Evolutionary conservation across 2,329 filamentous ascomycete species (phyloP).

Genomic region (Talaromyces sp.): DNA sequence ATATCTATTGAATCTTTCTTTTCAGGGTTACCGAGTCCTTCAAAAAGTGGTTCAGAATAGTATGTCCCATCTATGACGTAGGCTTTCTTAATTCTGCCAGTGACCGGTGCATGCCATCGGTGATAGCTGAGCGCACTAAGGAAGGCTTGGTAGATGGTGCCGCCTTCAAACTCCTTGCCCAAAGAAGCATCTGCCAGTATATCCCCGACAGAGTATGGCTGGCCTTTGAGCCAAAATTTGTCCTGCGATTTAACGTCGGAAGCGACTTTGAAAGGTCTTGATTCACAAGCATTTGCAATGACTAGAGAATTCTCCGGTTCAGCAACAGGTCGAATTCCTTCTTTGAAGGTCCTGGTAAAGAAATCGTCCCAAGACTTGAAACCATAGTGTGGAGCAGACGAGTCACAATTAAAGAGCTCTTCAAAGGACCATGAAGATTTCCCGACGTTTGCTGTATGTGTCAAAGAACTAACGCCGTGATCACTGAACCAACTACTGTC

Average conservation of each 20-base stretch:
- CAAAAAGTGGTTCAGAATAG: conserved; percentile 60
- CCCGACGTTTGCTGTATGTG: too few relatives aligned
- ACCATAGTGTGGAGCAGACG: conserved; percentile 39
- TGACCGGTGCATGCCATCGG: conserved; percentile 68
- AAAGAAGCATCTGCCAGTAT: conserved; percentile 60
- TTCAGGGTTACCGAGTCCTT: conserved; percentile 40
- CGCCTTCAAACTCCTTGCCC: conserved; percentile 55
- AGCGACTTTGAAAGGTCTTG: conserved; percentile 54
- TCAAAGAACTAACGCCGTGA: conserved; percentile 33
- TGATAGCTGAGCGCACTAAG: conserved; percentile 66
- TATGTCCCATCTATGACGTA: conserved; percentile 64
- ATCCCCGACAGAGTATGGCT: conserved; percentile 63
- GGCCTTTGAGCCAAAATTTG: conserved; percentile 65
- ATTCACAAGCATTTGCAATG: conserved; percentile 65
- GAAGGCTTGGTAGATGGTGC: conserved; percentile 69
- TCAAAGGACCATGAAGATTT: conserved; percentile 23
- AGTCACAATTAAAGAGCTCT: conserved; percentile 31
- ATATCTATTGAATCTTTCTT: conserved; percentile 25
- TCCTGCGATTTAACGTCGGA: conserved; percentile 55
- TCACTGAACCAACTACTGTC: conserved; percentile 56
- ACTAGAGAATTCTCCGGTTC: conserved; percentile 49
- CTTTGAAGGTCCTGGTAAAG: conserved; percentile 60
- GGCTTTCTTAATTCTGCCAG: conserved; percentile 57
- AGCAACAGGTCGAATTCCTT: conserved; percentile 57
- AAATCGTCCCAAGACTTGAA: conserved; percentile 69